Conservation (phyloP, 2,329 filamentous ascomycete genomes). For the Periconia digitata region DNA sequence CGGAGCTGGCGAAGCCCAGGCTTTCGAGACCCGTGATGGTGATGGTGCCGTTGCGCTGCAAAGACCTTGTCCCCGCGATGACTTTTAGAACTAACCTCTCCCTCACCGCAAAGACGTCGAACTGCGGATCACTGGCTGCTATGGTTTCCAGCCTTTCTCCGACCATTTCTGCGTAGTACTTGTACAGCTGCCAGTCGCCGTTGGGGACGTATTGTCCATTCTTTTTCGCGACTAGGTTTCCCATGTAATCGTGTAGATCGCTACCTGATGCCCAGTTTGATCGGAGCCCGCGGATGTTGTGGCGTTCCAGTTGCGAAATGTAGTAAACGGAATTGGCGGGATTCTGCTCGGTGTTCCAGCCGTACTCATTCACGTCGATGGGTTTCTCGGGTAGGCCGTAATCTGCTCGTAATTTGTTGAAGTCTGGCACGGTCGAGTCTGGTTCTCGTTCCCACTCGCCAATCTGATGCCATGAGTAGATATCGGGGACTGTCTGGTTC, state of each 20-base stretch:
- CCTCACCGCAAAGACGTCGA: conserved; percentile 46
- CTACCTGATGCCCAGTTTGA: conserved; percentile 50
- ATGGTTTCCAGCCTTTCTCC: conserved; percentile 44
- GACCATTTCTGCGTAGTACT: conserved; percentile 52
- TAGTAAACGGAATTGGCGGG: conserved; percentile 49
- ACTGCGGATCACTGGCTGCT: conserved; percentile 35
- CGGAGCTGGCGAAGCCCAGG: conserved; percentile 32
- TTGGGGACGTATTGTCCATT: conserved; percentile 41
- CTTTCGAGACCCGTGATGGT: conserved; percentile 35
- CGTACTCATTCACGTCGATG: conserved; percentile 56
- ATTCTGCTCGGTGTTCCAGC: conserved; percentile 43
- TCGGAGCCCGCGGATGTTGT: conserved; percentile 46
- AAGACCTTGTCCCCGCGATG: conserved; percentile 38
- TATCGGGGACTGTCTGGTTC: conserved; percentile 47
- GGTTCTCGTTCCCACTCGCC: conserved; percentile 22
- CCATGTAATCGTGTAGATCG: conserved; percentile 49
- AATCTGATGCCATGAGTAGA: conserved; percentile 51
- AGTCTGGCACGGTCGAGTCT: conserved; percentile 27
- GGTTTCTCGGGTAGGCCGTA: conserved; percentile 37
- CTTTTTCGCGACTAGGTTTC: conserved; percentile 43
- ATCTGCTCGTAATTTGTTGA: conserved; percentile 24
- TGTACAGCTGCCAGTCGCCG: conserved; percentile 52
- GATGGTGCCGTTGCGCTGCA: conserved; percentile 39
- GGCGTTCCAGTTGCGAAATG: conserved; percentile 51
- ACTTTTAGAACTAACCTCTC: conserved; percentile 32